These are phyloP conservation scores for Rhytidhysteron rufulum DNA, from an alignment of 2,329 filamentous ascomycete genomes.

Conservation along the genomic window DNA sequence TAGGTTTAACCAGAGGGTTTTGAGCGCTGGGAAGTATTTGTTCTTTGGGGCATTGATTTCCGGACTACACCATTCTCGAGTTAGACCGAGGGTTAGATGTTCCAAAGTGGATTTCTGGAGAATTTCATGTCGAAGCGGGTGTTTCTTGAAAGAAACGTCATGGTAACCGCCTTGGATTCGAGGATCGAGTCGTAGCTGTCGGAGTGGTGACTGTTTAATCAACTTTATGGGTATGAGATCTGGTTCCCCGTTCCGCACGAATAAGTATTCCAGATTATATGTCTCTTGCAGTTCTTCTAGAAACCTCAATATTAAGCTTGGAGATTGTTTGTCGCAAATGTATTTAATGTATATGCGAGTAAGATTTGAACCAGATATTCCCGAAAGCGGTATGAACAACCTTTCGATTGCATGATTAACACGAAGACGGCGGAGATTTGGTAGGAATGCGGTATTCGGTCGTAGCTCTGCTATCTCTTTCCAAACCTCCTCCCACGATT, in stretches of 20 bases:
- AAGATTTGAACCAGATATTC: neutral
- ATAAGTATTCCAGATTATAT: neutral
- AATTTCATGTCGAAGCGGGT: neutral
- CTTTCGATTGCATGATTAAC: neutral
- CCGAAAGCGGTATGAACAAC: neutral
- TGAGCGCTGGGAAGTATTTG: neutral
- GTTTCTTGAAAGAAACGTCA: neutral
- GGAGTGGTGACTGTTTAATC: neutral
- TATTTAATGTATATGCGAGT: neutral
- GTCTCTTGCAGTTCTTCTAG: neutral
- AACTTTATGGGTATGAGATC: neutral
- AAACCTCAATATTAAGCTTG: neutral
- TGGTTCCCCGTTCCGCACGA: neutral
- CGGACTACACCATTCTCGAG: neutral
- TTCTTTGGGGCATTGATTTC: neutral
- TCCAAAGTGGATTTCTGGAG: neutral
- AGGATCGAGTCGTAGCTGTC: neutral
- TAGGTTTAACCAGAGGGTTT: neutral
- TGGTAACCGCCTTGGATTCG: neutral
- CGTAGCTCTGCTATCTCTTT: neutral
- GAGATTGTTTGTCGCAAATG: neutral
- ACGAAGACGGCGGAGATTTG: neutral
- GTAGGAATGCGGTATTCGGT: neutral
- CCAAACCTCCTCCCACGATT: neutral
- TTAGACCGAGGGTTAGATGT: neutral